A percentile compares a stretch with the other conserved stretches of the same genome.
Evolutionary conservation across 768 basidiomycete genomes (phyloP).

Genomic region (Clitopilus hobsonii): DNA sequence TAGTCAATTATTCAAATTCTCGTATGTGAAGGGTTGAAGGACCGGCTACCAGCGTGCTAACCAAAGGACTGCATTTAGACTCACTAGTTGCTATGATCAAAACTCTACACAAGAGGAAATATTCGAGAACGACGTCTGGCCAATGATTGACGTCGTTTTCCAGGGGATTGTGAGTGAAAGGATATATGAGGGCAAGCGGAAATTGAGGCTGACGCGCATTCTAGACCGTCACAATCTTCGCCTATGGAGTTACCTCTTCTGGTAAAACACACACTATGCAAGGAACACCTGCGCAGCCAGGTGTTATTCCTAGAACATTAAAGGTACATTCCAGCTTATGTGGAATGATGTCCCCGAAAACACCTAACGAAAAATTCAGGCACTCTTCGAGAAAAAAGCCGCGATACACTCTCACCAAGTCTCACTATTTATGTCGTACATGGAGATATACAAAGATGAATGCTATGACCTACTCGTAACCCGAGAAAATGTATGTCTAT

Average conservation of each 20-base stretch:
- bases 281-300: conserved; percentile 66
- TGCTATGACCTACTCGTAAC: conserved; percentile 81
- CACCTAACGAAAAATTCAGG: too few species aligned
- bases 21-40: conserved; percentile 35
- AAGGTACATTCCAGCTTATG: conserved; percentile 52
- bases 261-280: conserved; percentile 96
- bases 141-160: conserved; percentile 74
- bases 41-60: background rate
- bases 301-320: conserved; percentile 83
- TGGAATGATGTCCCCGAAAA: too few species aligned
- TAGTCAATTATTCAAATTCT: conserved; percentile 73
- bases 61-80: conserved; percentile 29
- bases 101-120: conserved; percentile 71
- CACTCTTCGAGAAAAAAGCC: conserved; percentile 50
- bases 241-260: conserved; percentile 87
- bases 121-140: conserved; percentile 69
- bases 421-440: conserved; percentile 61
- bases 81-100: conserved; percentile 74
- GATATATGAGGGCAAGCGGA: too few species aligned
- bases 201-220: too few species aligned
- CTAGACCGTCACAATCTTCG: conserved; percentile 83
- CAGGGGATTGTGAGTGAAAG: conserved; percentile 58
- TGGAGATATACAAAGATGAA: conserved; percentile 92
- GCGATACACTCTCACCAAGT: conserved; percentile 35
- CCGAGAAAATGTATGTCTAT: conserved; percentile 51